phyloP scores from a whole-genome alignment of 2,329 filamentous ascomycete genomes.

The Penicillium digitatum region DNA sequence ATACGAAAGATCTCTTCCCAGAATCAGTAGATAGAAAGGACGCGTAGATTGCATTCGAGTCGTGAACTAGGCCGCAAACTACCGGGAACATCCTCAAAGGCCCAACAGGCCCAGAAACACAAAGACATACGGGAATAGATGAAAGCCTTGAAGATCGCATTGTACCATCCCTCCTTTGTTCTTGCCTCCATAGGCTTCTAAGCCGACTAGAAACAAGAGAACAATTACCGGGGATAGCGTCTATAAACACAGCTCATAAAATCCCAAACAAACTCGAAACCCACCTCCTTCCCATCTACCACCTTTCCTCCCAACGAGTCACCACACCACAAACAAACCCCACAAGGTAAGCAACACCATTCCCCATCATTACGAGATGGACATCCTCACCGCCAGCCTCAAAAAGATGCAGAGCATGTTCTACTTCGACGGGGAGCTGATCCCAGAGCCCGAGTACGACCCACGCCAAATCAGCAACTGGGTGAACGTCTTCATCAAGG shows the following conservation, averaged over 20 bases:
- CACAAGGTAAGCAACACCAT: neutral
- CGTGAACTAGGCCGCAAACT: neutral
- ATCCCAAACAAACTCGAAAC: neutral
- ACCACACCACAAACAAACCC: neutral
- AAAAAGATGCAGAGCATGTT: conserved; percentile 4
- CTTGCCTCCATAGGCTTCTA: neutral
- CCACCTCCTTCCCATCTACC: neutral
- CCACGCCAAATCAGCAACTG: conserved; percentile 6
- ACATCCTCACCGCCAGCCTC: neutral
- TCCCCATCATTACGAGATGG: neutral
- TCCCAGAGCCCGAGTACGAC: conserved; percentile 5
- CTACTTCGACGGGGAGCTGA: conserved; percentile 1
- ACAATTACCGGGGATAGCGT: neutral
- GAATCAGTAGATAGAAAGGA: neutral
- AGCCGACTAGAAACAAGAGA: neutral
- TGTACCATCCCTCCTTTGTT: neutral
- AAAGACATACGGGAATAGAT: neutral
- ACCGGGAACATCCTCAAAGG: neutral
- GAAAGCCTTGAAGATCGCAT: neutral
- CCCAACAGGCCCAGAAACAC: neutral
- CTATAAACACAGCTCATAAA: neutral
- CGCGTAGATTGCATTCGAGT: neutral
- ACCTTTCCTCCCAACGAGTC: neutral
- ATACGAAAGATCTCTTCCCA: neutral
- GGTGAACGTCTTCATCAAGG: conserved; percentile 3